Conservation (phyloP, 2,329 filamentous ascomycete genomes). For the Aspergillus sp. region DNA sequence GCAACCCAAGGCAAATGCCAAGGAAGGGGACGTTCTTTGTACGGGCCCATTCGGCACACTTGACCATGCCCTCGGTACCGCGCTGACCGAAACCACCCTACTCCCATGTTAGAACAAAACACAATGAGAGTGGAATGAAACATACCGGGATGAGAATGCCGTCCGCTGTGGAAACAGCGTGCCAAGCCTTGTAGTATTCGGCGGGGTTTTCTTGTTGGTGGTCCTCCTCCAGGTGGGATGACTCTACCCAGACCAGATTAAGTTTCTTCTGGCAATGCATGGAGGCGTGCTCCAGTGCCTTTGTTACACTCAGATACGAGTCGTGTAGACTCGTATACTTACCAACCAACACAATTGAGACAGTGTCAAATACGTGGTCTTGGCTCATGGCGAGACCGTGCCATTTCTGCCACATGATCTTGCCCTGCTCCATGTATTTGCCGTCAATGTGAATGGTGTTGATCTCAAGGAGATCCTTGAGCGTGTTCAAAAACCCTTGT, state of each 20-base stretch:
- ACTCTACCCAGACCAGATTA: constrained; percentile 80
- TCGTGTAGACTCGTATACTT: constrained; percentile 88
- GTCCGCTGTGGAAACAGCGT: constrained; percentile 67
- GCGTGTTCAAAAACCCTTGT: constrained; percentile 70
- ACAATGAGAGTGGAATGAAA: not conserved
- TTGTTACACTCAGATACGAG: constrained; percentile 79
- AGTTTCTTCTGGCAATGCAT: constrained; percentile 83
- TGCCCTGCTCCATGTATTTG: constrained; percentile 61
- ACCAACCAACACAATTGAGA: constrained; percentile 84
- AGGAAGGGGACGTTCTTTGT: constrained; percentile 78
- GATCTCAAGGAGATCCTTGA: constrained; percentile 66
- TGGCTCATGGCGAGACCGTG: constrained; percentile 67
- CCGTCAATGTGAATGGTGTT: constrained; percentile 56
- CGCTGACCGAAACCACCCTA: constrained; percentile 74
- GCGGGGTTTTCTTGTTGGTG: constrained; percentile 63
- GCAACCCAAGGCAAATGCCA: constrained; percentile 90
- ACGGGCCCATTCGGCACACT: constrained; percentile 81
- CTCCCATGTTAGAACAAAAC: not conserved
- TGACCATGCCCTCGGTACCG: constrained; percentile 87
- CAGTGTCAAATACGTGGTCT: constrained; percentile 64
- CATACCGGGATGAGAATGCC: constrained; percentile 51
- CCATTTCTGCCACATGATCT: constrained; percentile 76
- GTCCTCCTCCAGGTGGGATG: constrained; percentile 74
- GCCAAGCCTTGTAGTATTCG: constrained; percentile 83
- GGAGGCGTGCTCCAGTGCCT: constrained; percentile 85